Base-by-base conservation (phyloP, 768 basidiomycete species). In the Gloeopeniophorella convolvens region DNA sequence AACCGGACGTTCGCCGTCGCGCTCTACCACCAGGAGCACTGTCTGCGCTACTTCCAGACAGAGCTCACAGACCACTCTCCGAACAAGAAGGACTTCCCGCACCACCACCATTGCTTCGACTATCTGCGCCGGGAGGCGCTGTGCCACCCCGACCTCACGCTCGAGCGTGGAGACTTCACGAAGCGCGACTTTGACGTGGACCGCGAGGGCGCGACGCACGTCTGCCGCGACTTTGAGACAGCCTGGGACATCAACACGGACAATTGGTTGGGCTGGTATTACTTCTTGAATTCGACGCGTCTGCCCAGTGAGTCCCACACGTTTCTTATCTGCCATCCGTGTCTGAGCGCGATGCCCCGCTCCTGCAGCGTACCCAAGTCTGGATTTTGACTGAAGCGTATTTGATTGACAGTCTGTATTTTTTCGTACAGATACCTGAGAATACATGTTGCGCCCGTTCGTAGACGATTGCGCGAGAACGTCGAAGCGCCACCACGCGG, bases 1-100 rank as follows among this genome's bases (percentile, higher is more conserved):
- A 49, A 53, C 18, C 51, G 51, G 8, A 49, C 51, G 27, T 68
- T 70, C 43, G 65, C 57, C 13, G 59, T 61, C 18, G 64, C 69
- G 27, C 68, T 75, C 56, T 75, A 71, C 62, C 76, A 78, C 59
- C 69, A 78, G 52, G 66, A 74, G 15, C 76, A 77, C 53, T 77
- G 75, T 45, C 47, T 43, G 3, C 15, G 36, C 13, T 42, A 49
- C n/a, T 11, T 70, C 16, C 67, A 70, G 13, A 61, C 53, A 2
- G 63, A 63, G 11, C 51, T 37, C 46, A 21, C 15, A 59, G 52
- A 59, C 28, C 60, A 60, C 34, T 54, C 55, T n/a, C n/a, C n/a
- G 11, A 60, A 55, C 13, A 59, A 62, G 16, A 20, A 56, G 51
- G 18, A 35, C 27, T 27, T 20, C n/a, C 50, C 59, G 37, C 70